phyloP scores from a whole-genome alignment of 495 filamentous ascomycete genomes.

The Hypoxylon fuscum region DNA sequence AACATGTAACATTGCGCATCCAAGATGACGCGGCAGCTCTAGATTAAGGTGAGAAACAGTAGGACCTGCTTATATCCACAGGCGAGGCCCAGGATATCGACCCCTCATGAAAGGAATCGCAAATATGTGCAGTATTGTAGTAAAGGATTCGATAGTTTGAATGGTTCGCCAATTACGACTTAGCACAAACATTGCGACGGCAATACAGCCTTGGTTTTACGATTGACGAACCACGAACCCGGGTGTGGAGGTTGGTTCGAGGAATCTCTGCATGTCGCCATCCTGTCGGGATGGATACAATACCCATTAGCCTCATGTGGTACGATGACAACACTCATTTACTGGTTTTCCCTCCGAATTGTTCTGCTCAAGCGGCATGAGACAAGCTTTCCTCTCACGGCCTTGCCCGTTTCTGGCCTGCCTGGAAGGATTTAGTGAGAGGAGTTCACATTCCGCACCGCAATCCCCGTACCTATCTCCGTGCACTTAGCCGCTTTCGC shows the following conservation, averaged over 20 bases:
- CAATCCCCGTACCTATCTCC: neutral
- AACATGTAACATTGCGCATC: slow-evolving; percentile 24
- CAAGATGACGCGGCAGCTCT: slow-evolving; percentile 31
- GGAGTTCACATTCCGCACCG: neutral
- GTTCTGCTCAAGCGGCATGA: neutral
- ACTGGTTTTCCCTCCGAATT: neutral
- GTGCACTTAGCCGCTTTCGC: slow-evolving; percentile 1
- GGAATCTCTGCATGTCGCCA: slow-evolving; percentile 4
- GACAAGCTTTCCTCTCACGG: slow-evolving; percentile 18
- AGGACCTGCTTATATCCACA: neutral
- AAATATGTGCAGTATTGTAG: neutral
- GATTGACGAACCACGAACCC: slow-evolving; percentile 5
- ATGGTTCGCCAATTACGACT: slow-evolving; percentile 1
- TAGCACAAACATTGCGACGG: too few species aligned
- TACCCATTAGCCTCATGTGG: neutral
- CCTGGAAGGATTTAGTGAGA: too few species aligned
- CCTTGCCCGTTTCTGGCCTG: slow-evolving; percentile 2
- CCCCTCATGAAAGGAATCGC: neutral
- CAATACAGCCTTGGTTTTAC: neutral
- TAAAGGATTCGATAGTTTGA: neutral
- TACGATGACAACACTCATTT: neutral
- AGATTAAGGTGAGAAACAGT: slow-evolving; percentile 13
- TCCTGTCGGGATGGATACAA: slow-evolving; percentile 12
- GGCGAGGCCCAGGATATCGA: neutral
- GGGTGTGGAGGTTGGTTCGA: neutral